These are phyloP conservation scores for Achaetomiella virescens DNA, from an alignment of 495 filamentous ascomycete genomes.

Conservation along the genomic window DNA sequence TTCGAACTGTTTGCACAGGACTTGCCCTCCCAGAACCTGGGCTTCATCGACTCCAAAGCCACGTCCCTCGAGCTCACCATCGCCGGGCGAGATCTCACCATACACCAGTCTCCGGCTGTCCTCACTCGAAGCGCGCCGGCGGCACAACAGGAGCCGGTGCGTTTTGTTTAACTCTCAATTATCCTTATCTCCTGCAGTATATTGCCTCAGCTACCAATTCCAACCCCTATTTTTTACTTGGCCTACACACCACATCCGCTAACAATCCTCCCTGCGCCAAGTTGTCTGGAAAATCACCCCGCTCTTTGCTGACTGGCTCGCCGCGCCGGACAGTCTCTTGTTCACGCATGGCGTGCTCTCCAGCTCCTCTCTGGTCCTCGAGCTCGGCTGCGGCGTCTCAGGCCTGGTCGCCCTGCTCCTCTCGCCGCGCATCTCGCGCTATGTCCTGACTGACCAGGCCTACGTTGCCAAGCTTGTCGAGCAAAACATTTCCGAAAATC, in stretches of 20 bases:
- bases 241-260: neutral
- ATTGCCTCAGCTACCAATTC: neutral
- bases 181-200: neutral
- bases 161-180: slow-evolving; percentile 9
- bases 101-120: slow-evolving; percentile 79
- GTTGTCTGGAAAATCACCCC: slow-evolving; percentile 94
- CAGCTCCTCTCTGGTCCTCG: slow-evolving; percentile 55
- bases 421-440: slow-evolving; percentile 53
- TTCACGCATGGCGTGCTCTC: slow-evolving; percentile 52
- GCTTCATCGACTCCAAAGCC: slow-evolving; percentile 71
- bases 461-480: slow-evolving; percentile 72
- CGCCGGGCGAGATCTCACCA: slow-evolving; percentile 61
- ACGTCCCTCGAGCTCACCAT: slow-evolving; percentile 61
- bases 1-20: slow-evolving; percentile 76
- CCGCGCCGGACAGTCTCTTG: slow-evolving; percentile 56
- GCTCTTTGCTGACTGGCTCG: slow-evolving; percentile 75
- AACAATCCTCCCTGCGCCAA: neutral
- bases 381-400: slow-evolving; percentile 85
- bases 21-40: slow-evolving; percentile 71
- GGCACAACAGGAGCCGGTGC: slow-evolving; percentile 90
- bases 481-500: slow-evolving; percentile 68
- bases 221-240: neutral
- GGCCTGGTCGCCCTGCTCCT: slow-evolving; percentile 64
- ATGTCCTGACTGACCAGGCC: slow-evolving; percentile 81
- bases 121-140: slow-evolving; percentile 68